These are phyloP conservation scores for Elaeis oleifera DNA, from an alignment of 202 grass and related monocot species.

Conservation along the genomic window DNA sequence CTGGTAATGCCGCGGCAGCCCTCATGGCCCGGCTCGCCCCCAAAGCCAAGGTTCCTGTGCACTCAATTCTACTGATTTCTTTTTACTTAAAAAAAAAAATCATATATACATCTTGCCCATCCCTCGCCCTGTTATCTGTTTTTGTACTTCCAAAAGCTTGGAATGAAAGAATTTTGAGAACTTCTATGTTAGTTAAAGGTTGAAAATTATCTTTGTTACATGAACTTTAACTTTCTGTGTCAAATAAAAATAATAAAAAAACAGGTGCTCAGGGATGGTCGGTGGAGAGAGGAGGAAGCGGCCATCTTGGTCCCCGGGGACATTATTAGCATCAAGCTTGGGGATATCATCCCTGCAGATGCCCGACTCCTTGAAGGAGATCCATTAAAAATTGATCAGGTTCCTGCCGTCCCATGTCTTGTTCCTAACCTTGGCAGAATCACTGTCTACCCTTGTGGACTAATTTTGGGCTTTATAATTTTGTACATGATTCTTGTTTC, in stretches of 20 bases:
- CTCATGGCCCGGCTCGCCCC: conserved; percentile 88
- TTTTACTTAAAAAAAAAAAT: background rate
- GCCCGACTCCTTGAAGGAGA: conserved; percentile 78
- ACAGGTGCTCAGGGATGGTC: conserved; percentile 77
- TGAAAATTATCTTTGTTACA: no score
- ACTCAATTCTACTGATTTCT: background rate
- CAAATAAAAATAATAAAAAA: background rate
- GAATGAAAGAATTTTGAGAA: no score
- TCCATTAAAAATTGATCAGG: conserved; percentile 93
- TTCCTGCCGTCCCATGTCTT: conserved; percentile 14
- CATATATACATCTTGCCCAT: no score
- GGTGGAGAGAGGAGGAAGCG: conserved; percentile 62
- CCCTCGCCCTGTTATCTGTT: background rate
- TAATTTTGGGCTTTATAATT: conserved; percentile 5
- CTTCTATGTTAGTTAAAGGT: no score
- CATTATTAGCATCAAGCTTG: conserved; percentile 85
- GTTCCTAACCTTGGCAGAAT: background rate
- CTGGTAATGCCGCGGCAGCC: conserved; percentile 67
- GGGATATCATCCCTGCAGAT: conserved; percentile 79
- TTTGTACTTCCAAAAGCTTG: background rate
- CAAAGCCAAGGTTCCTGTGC: conserved; percentile 59
- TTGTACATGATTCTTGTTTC: conserved; percentile 20
- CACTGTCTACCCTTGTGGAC: background rate
- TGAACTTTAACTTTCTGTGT: no score
- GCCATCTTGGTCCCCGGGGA: conserved; percentile 76